Evolutionary conservation across 2,329 filamentous ascomycete genomes (phyloP), one percentile per base, ranked within the genome.

Genomic region (Rutstroemia sp.): DNA sequence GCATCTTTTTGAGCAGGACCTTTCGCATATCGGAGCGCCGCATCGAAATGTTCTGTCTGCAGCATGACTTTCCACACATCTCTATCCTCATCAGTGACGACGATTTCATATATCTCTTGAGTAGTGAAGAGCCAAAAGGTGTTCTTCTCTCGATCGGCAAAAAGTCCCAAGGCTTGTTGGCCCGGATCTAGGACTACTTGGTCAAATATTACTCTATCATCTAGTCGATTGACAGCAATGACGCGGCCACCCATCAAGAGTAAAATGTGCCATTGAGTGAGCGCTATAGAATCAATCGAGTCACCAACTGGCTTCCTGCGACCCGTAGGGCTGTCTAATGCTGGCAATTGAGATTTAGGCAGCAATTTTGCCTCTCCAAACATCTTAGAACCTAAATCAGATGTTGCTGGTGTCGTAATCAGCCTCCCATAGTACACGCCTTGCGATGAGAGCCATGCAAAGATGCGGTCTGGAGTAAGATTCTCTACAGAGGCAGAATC

Each of bases 41-140:
- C 82, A 63, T 96, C 92, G 63, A 96, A 99, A 64, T 94, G 85
- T 65, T 95, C 87, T 62, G 86, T 81, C 65, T 88, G 82, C 57
- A 96, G 79, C 83, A 97, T 88, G 52, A 97, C 89, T 68, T 89
- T 89, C 94, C 94, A 99, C 16, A 97, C 83, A 69, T 97, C 89
- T 63, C 94, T 78, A 63, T 92, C 89, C 70, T 99, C 94, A 56
- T 97, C 89, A 46, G 85, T 87, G 12, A 92, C 87, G 12, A 94
- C 88, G 57, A 99, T 87, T 73, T 99, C 94, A 64, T 91, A 96
- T 51, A 99, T 96, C 66, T 95, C 91, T 56, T 89, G 81, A 0
- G 83, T 81, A 0, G 92, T 97, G 68, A 97, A 95, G 2, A 99
- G 79, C 94, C 95, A 99, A 69, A 92, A 96, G 0, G 94, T 99